phyloP scores from a whole-genome alignment of 2,329 filamentous ascomycete species.

The Amauroascus verrucosus region DNA sequence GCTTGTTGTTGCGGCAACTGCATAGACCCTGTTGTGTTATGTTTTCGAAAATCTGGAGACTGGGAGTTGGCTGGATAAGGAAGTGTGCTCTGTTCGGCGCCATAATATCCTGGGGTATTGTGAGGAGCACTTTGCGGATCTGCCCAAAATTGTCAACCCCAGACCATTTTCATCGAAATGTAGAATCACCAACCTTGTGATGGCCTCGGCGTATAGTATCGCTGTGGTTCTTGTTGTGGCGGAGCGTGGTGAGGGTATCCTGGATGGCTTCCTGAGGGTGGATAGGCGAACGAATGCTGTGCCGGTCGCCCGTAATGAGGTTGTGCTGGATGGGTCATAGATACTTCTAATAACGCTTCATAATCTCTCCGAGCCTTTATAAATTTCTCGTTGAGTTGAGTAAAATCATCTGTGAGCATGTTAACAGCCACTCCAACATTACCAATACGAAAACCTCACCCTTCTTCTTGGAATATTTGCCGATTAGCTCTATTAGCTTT shows the following conservation, averaged over 20 bases:
- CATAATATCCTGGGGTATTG: slow-evolving; percentile 53
- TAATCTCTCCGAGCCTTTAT: slow-evolving; percentile 97
- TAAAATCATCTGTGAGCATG: slow-evolving; percentile 69
- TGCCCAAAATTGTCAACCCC: slow-evolving; percentile 34
- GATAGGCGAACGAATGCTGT: slow-evolving; percentile 32
- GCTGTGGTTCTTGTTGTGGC: slow-evolving; percentile 50
- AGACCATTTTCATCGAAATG: slow-evolving; percentile 22
- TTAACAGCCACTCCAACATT: not conserved
- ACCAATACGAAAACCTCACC: slow-evolving; percentile 44
- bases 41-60: slow-evolving; percentile 33
- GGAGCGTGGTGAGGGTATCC: slow-evolving; percentile 25
- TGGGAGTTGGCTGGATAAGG: slow-evolving; percentile 31
- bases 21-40: slow-evolving; percentile 27
- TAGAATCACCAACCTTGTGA: slow-evolving; percentile 26
- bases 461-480: slow-evolving; percentile 99
- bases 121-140: slow-evolving; percentile 27
- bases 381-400: slow-evolving; percentile 97
- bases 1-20: slow-evolving; percentile 34
- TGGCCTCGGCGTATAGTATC: slow-evolving; percentile 54
- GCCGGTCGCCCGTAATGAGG: slow-evolving; percentile 36
- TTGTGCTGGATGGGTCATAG: slow-evolving; percentile 87
- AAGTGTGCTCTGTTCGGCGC: slow-evolving; percentile 44
- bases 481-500: slow-evolving; percentile 94
- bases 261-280: slow-evolving; percentile 22
- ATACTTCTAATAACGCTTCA: slow-evolving; percentile 86